Evolutionary conservation across 139 green algal genomes (phyloP), one percentile per base, ranked within the genome.

Genomic region (Chlamydomonas incerta): DNA sequence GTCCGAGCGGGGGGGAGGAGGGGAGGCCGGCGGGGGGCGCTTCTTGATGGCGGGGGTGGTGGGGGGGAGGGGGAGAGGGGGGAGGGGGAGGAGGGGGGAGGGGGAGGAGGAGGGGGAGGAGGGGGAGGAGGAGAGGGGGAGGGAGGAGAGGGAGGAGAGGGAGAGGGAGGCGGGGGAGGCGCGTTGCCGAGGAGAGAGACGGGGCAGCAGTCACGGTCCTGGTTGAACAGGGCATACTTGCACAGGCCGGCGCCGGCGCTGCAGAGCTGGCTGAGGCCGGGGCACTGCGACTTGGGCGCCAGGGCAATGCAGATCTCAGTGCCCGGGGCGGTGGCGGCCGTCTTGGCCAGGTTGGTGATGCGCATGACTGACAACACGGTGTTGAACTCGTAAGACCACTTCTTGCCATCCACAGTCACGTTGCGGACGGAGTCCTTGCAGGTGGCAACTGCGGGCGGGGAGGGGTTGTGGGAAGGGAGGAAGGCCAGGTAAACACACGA

Each of bases 311-410:
- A 88, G 37, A 88, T 57, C 31, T 65, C 21, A 34, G 74, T 84
- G 83, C 74, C 83, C 18, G 35, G 24, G 66, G 83, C 83, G 37
- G 65, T 21, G 4, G 20, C 8, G n/a, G 37, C 21, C 11, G 65
- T 34, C 46, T 60, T 62, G 35, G 10, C 21, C 10, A 88, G 34
- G 33, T 33, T 37, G 18, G 65, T 69, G 34, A 88, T 26, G 23
- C 83, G 83, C 21, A 88, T 57, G 50, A 88, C 69, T 8, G 10
- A 23, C 5, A 83, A 47, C 3, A 24, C 4, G 20, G 66, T 73
- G 83, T 84, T 82, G 83, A 58, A 88, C 83, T 84, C 74, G 58
- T 69, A 84, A 24, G 83, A 73, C 15, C 20, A 1, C 35, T 69
- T 21, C 8, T 15, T 31, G 52, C 74, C 74, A 67, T 84, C 68